Percentiles rank a stretch among this genome's conserved stretches.
phyloP scores from a whole-genome alignment of 1,284 basidiomycete genomes.

The Microbotryum intermedium region DNA sequence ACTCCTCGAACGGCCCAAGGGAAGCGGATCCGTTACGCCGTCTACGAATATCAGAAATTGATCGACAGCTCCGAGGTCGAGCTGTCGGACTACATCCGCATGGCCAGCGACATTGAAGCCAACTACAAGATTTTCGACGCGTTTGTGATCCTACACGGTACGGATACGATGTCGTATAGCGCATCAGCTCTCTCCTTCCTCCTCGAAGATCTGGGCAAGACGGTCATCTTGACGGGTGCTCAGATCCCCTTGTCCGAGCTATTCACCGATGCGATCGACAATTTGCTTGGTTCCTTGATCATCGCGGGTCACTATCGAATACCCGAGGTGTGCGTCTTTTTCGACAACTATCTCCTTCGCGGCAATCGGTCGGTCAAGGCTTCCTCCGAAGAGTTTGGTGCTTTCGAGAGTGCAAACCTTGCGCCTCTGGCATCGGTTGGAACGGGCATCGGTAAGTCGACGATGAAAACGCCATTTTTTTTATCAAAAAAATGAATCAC shows the following conservation, averaged over 20 bases:
- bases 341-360: conserved; percentile 76
- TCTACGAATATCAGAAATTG: conserved; percentile 65
- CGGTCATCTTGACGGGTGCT: conserved; percentile 73
- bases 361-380: conserved; percentile 71
- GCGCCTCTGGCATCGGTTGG: conserved; percentile 80
- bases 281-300: conserved; percentile 74
- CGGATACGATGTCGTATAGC: conserved; percentile 73
- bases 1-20: conserved; percentile 62
- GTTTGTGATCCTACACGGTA: conserved; percentile 83
- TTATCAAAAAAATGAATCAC: neutral
- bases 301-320: conserved; percentile 85
- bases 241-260: conserved; percentile 65
- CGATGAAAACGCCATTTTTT: no score
- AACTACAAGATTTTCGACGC: conserved; percentile 78
- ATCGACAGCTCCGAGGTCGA: conserved; percentile 65
- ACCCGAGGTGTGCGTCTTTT: conserved; percentile 63
- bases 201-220: conserved; percentile 69
- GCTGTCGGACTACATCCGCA: conserved; percentile 66
- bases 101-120: conserved; percentile 81
- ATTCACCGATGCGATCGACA: conserved; percentile 66
- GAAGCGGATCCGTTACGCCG: conserved; percentile 63
- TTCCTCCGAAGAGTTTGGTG: conserved; percentile 75
- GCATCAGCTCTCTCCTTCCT: conserved; percentile 80
- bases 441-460: conserved; percentile 57
- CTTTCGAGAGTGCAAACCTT: conserved; percentile 80